Evolutionary conservation across 208 protist genomes (phyloP).

Genomic region (Acanthamoeba sp.): DNA sequence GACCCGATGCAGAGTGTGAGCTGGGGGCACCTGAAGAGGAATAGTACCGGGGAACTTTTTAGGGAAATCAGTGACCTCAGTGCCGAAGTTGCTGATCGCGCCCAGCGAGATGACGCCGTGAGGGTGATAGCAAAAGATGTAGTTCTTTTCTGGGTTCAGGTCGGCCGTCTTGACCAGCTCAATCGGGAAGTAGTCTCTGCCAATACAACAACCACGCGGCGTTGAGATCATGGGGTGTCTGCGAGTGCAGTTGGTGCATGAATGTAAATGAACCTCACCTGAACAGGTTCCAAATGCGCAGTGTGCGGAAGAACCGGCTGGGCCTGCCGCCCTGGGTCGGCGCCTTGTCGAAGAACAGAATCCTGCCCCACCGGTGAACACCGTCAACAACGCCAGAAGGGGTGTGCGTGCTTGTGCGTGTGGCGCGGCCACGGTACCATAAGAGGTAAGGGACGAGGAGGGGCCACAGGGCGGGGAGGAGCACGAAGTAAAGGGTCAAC

Average conservation of each 20-base stretch:
- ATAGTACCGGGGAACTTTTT: constrained; percentile 16
- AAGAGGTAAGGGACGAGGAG: constrained; percentile 13
- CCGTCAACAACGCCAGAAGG: neutral
- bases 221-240: too few relatives aligned
- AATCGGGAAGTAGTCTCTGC: constrained; percentile 80
- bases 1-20: neutral
- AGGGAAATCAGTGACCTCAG: constrained; percentile 13
- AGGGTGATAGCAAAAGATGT: constrained; percentile 80
- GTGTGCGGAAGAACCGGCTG: constrained; percentile 33
- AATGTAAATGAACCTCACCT: too few relatives aligned
- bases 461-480: constrained; percentile 11
- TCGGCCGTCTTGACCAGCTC: constrained; percentile 76
- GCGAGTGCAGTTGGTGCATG: neutral
- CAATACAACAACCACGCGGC: neutral
- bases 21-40: too few relatives aligned
- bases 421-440: neutral
- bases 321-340: constrained; percentile 61
- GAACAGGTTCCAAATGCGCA: constrained; percentile 74
- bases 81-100: constrained; percentile 67
- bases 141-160: constrained; percentile 76
- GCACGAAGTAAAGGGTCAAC: neutral
- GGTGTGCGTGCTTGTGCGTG: neutral
- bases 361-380: neutral
- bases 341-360: constrained; percentile 68
- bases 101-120: constrained; percentile 82